These are phyloP conservation scores for Pseudognaphalium luteoalbum DNA, from an alignment of 129 eudicot species.

Conservation along the genomic window DNA sequence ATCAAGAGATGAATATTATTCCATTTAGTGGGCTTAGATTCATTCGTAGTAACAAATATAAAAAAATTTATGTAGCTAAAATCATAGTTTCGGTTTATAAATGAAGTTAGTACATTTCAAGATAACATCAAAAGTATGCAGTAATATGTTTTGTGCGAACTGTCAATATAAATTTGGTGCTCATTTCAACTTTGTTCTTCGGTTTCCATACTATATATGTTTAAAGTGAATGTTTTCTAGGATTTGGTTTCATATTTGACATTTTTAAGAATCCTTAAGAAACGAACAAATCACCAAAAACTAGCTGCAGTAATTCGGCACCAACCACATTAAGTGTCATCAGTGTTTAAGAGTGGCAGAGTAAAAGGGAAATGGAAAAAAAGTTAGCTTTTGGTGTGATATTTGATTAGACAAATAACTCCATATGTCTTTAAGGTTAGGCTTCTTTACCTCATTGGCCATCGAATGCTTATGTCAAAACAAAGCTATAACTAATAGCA, in stretches of 20 bases:
- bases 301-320: slow-evolving; percentile 10
- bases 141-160: background rate
- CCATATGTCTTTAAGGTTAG: slow-evolving; percentile 22
- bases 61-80: background rate
- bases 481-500: slow-evolving; percentile 20
- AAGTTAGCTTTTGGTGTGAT: slow-evolving; percentile 28
- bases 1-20: slow-evolving; percentile 14
- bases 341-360: slow-evolving; percentile 3
- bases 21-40: slow-evolving; percentile 8
- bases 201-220: slow-evolving; percentile 1
- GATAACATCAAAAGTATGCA: background rate
- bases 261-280: background rate
- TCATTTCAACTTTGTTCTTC: background rate
- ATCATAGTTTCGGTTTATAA: background rate
- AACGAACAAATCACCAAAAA: slow-evolving; percentile 1
- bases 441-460: slow-evolving; percentile 21
- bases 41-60: background rate
- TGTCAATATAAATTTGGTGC: background rate
- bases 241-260: background rate
- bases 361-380: background rate
- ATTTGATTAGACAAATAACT: slow-evolving; percentile 38
- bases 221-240: slow-evolving; percentile 9
- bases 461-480: slow-evolving; percentile 23
- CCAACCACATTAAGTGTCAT: background rate
- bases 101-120: background rate